Conservation (phyloP, 225 moss, liverwort and hornwort species). For the Ulota crispa region DNA sequence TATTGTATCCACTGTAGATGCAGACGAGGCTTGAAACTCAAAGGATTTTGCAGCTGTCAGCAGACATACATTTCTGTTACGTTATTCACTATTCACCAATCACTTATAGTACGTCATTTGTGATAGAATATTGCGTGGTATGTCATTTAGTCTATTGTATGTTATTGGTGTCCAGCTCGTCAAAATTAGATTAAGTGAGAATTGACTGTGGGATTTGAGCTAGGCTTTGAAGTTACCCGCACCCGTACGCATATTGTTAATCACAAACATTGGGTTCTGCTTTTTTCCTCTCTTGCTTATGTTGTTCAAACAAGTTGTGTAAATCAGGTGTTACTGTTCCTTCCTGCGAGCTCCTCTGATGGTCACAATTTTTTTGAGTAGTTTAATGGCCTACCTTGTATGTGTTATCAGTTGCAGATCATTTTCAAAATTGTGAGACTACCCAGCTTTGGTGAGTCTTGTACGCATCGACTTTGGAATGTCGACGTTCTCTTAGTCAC, state of each 20-base stretch:
- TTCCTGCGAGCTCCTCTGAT: constrained; percentile 11
- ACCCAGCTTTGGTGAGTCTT: constrained; percentile 29
- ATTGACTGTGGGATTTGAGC: not conserved
- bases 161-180: not conserved
- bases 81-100: constrained; percentile 11
- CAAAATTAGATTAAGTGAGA: not conserved
- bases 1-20: constrained; percentile 19
- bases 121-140: not conserved
- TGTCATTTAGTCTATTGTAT: constrained; percentile 10
- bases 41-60: constrained; percentile 4
- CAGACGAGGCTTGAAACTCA: not conserved
- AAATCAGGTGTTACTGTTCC: not conserved
- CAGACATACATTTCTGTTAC: constrained; percentile 7
- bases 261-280: not conserved
- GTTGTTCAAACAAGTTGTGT: constrained; percentile 3
- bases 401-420: constrained; percentile 28
- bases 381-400: constrained; percentile 28
- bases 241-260: not conserved
- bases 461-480: constrained; percentile 11
- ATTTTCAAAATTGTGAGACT: constrained; percentile 12
- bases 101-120: not conserved
- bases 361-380: not conserved
- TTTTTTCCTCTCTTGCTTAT: not conserved
- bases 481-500: constrained; percentile 5
- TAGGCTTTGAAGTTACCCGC: not conserved